Percentiles rank a stretch among this genome's conserved stretches.
phyloP scores from a whole-genome alignment of 2,329 filamentous ascomycete genomes.

The Ceratocystis colombiana region DNA sequence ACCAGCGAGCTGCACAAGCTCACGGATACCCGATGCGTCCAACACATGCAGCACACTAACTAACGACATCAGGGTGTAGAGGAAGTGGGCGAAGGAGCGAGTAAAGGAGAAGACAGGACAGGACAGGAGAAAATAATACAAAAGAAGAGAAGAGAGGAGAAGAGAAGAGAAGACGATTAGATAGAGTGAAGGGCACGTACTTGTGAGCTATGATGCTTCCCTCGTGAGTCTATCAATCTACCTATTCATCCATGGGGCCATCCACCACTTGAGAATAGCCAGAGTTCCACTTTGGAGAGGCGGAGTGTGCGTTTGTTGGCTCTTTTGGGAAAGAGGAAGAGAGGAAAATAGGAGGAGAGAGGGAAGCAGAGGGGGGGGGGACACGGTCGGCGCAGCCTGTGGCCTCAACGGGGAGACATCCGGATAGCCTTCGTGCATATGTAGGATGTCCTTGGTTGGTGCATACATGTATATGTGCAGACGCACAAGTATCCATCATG shows the following conservation, averaged over 20 bases:
- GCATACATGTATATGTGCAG: neutral
- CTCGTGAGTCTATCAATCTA: neutral
- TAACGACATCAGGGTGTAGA: neutral
- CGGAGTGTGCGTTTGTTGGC: conserved; percentile 5
- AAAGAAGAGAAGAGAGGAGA: neutral
- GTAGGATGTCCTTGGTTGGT: neutral
- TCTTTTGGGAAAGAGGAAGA: neutral
- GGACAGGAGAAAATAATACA: neutral
- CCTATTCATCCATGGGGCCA: neutral
- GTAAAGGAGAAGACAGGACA: neutral
- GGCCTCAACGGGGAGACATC: conserved; percentile 1
- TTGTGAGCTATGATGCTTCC: conserved; percentile 7
- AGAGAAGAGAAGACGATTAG: neutral
- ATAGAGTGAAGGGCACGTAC: neutral
- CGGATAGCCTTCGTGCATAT: neutral
- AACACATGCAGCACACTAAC: neutral
- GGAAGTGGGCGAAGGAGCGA: neutral
- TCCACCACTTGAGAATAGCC: neutral
- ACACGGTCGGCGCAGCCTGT: neutral
- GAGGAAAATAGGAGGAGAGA: neutral
- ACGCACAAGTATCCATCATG: neutral
- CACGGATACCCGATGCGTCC: neutral
- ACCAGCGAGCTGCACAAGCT: neutral
- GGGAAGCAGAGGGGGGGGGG: no score
- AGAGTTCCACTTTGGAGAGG: neutral